A percentile compares a stretch with the other conserved stretches of the same genome.
Evolutionary conservation across 768 basidiomycete species (phyloP).

Genomic region (Coprinopsis strossmayeri): DNA sequence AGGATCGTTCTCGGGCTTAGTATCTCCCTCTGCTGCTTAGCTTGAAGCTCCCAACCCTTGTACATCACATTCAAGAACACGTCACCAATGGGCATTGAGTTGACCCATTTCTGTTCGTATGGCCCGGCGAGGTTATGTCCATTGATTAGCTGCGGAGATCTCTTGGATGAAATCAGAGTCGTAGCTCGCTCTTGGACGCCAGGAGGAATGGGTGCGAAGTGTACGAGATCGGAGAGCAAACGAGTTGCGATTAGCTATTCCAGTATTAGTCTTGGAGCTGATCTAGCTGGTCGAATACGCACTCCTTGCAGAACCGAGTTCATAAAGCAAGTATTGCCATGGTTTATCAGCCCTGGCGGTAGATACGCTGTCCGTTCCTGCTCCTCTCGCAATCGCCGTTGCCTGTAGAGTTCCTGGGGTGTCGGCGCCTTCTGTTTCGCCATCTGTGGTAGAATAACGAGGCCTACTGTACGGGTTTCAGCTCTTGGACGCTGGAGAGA

Average conservation of each 20-base stretch:
- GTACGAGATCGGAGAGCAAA: slow-evolving; percentile 49
- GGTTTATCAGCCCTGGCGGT: slow-evolving; percentile 72
- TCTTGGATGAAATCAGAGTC: slow-evolving; percentile 35
- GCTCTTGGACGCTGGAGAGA: no score
- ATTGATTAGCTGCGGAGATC: slow-evolving; percentile 67
- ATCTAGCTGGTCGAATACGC: slow-evolving; percentile 22
- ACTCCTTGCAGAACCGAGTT: slow-evolving; percentile 91
- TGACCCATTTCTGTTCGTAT: slow-evolving; percentile 46
- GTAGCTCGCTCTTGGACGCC: slow-evolving; percentile 32
- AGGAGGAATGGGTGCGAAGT: slow-evolving; percentile 44
- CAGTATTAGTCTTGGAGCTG: slow-evolving; percentile 2
- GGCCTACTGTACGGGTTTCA: no score
- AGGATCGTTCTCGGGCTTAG: slow-evolving; percentile 68
- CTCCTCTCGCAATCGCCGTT: slow-evolving; percentile 56
- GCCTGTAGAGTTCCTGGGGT: slow-evolving; percentile 58
- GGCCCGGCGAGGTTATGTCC: slow-evolving; percentile 48
- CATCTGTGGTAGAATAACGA: slow-evolving; percentile 30
- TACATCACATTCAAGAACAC: slow-evolving; percentile 55
- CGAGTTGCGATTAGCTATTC: slow-evolving; percentile 61
- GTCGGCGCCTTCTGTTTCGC: slow-evolving; percentile 49
- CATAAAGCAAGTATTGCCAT: slow-evolving; percentile 93
- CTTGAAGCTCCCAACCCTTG: slow-evolving; percentile 60
- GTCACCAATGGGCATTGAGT: slow-evolving; percentile 67
- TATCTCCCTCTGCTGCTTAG: slow-evolving; percentile 38
- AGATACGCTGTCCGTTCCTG: slow-evolving; percentile 51